Conservation (phyloP, 192 early-diverging fungal genomes). For the Backusella morwellensis region DNA sequence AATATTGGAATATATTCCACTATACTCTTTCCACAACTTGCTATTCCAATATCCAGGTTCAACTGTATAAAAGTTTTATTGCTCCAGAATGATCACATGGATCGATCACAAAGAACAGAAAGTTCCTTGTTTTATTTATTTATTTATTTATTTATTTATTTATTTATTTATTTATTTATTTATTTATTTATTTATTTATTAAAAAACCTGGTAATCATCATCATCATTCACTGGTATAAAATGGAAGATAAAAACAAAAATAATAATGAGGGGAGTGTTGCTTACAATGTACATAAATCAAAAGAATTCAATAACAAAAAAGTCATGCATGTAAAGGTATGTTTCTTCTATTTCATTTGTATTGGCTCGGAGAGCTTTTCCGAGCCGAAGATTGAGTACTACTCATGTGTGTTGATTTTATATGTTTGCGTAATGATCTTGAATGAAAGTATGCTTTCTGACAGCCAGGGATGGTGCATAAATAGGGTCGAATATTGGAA, state of each 20-base stretch:
- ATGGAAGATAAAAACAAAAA: too few species aligned
- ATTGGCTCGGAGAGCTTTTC: neutral
- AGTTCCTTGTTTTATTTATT: too few species aligned
- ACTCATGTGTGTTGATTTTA: conserved; percentile 35
- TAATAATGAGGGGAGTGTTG: neutral
- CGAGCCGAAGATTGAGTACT: neutral
- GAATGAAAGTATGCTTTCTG: conserved; percentile 59
- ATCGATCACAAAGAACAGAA: too few species aligned
- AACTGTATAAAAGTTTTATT: too few species aligned
- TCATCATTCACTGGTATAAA: too few species aligned
- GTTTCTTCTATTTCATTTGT: neutral
- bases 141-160: too few species aligned
- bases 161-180: too few species aligned
- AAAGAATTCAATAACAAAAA: neutral
- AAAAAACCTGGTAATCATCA: neutral
- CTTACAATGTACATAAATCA: neutral
- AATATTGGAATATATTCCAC: too few species aligned
- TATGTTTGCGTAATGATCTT: conserved; percentile 56
- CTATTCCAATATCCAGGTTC: too few species aligned
- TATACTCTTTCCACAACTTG: too few species aligned
- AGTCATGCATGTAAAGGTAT: neutral
- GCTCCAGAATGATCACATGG: too few species aligned
- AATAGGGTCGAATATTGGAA: conserved; percentile 51
- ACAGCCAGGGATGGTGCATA: conserved; percentile 47
- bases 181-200: too few species aligned